phyloP scores from a whole-genome alignment of 208 protist genomes.

The Trypanosoma congolense region DNA sequence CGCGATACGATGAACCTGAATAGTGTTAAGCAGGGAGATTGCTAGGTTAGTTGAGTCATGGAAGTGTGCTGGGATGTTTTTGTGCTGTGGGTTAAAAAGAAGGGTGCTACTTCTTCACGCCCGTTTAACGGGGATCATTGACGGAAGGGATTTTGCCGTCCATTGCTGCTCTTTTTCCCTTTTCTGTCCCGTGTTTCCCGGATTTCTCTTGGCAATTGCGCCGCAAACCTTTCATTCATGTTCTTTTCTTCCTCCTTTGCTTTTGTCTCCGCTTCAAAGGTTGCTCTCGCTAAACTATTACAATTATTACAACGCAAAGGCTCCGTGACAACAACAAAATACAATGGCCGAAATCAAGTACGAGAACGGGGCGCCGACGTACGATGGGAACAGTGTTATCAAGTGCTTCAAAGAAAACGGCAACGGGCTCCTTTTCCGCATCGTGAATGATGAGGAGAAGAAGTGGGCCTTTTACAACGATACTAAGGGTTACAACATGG shows the following conservation, averaged over 20 bases:
- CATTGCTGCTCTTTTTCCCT: constrained; percentile 10
- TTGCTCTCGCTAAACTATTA: too few relatives aligned
- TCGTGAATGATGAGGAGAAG: constrained; percentile 70
- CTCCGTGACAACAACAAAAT: constrained; percentile 7
- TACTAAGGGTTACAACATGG: constrained; percentile 71
- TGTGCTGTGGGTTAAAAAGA: too few relatives aligned
- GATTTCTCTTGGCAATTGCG: neutral
- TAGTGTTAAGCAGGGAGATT: neutral
- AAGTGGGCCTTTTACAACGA: constrained; percentile 87
- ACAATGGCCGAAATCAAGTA: constrained; percentile 53
- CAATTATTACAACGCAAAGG: too few relatives aligned
- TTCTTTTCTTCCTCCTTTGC: constrained; percentile 8
- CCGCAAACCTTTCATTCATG: neutral
- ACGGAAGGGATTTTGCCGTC: neutral
- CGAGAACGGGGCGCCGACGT: constrained; percentile 59
- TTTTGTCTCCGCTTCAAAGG: too few relatives aligned
- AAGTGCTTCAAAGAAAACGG: constrained; percentile 82
- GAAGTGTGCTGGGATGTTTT: too few relatives aligned
- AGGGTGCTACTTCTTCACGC: neutral
- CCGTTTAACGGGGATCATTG: neutral
- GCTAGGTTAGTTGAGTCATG: too few relatives aligned
- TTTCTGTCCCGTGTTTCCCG: constrained; percentile 5
- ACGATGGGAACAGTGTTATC: constrained; percentile 40
- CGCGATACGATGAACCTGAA: constrained; percentile 7
- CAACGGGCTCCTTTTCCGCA: constrained; percentile 80